Base-by-base conservation (phyloP, 129 eudicot genomes). In the Pittosporum tobira region DNA sequence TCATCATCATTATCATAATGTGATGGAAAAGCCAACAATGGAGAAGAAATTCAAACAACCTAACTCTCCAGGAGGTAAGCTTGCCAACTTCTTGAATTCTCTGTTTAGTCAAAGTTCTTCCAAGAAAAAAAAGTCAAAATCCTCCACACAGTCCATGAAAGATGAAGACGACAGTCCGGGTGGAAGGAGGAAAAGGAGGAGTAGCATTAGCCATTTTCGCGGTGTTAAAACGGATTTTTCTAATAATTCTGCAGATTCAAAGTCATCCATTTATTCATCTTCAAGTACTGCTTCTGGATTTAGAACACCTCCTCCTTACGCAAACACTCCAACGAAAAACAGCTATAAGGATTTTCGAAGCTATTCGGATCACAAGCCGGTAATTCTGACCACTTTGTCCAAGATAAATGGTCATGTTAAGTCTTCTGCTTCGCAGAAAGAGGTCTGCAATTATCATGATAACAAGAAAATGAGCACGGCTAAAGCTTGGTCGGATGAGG, bases 61-160 rank as follows among this genome's bases (percentile, higher is more conserved):
- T 21, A 87, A 87, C 65, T 91, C 99, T 5, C 99, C 99, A 2
- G 99, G 99, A 25, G 99, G 85, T 18, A 81, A 66, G 60, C 69
- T 91, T 51, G 94, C 94, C 14, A 76, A 76, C 61, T 91, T 91
- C 72, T 79, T 91, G 76, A 87, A 83, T 60, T 83, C 94, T 26
- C 75, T 91, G 9, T 86, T 91, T 67, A 87, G 68, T 49, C 99
- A 87, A 71, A 70, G 71, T 49, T 65, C 79, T 29, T 74, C 81
- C 58, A 86, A 81, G 79, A 87, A 86, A 70, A 80, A 80, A 64
- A 87, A 86, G 59, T 69, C 84, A 23, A 89, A 88, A 30, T 64
- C 81, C 31, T 34, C 73, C 4, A 68, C 73, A 22, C 71, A 73
- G 61, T 64, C 81, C 26, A 57, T 65, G 57, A 75, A 85, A 46